These are phyloP conservation scores for Ustilago shanxiensis DNA, from an alignment of 1,284 basidiomycete species.

Conservation along the genomic window DNA sequence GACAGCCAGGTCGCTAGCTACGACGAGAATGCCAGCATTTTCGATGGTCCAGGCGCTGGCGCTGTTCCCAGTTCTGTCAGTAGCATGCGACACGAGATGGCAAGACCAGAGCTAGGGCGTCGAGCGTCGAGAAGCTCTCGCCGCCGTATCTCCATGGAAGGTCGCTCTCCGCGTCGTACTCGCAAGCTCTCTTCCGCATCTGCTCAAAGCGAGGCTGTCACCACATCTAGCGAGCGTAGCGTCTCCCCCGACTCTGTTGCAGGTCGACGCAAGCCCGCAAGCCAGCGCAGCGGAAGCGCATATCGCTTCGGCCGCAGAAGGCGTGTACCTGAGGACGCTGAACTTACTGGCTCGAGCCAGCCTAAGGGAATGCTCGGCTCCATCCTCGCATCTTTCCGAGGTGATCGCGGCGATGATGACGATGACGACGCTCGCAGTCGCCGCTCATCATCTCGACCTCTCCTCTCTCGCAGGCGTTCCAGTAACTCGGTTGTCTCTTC, in stretches of 20 bases:
- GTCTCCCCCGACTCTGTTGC: slow-evolving; percentile 47
- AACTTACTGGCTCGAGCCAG: slow-evolving; percentile 31
- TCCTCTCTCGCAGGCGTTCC: slow-evolving; percentile 46
- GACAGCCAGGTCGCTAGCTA: slow-evolving; percentile 69
- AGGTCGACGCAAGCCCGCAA: slow-evolving; percentile 43
- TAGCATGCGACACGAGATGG: slow-evolving; percentile 56
- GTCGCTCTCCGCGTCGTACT: slow-evolving; percentile 45
- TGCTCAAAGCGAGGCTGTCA: slow-evolving; percentile 48
- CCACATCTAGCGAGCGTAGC: slow-evolving; percentile 43
- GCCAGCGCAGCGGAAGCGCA: slow-evolving; percentile 55
- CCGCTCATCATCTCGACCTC: slow-evolving; percentile 48
- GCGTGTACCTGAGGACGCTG: slow-evolving; percentile 39
- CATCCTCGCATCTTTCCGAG: slow-evolving; percentile 62
- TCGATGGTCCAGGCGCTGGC: slow-evolving; percentile 67
- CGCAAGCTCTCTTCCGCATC: slow-evolving; percentile 46
- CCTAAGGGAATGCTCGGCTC: slow-evolving; percentile 64
- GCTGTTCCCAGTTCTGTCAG: slow-evolving; percentile 65
- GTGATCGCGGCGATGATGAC: slow-evolving; percentile 54
- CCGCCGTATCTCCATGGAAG: slow-evolving; percentile 60
- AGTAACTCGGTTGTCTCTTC: slow-evolving; percentile 47
- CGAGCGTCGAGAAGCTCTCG: slow-evolving; percentile 57
- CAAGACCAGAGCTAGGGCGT: slow-evolving; percentile 56
- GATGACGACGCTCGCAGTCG: slow-evolving; percentile 55
- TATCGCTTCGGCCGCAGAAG: slow-evolving; percentile 52
- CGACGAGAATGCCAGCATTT: slow-evolving; percentile 64